These are phyloP conservation scores for Termitomyces sp. DNA, from an alignment of 768 basidiomycete genomes.

Conservation along the genomic window DNA sequence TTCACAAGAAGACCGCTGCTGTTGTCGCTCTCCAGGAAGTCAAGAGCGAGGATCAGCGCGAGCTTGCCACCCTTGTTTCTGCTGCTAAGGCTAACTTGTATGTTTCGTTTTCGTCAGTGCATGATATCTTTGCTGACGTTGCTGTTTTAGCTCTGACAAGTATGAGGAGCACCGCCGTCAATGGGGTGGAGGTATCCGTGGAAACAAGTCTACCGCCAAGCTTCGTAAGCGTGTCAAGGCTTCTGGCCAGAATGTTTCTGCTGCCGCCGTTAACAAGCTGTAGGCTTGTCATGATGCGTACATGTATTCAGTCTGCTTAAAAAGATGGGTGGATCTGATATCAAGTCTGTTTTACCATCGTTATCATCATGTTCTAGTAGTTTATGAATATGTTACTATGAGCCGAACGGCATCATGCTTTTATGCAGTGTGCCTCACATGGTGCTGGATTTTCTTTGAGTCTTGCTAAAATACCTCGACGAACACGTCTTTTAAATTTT, in stretches of 20 bases:
- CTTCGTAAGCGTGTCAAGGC: conserved; percentile 93
- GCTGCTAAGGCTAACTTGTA: conserved; percentile 98
- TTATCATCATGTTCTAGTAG: conserved; percentile 9
- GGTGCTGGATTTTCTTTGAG: conserved; percentile 1
- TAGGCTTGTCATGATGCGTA: conserved; percentile 31
- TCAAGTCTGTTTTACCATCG: conserved; percentile 1
- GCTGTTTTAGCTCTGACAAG: conserved; percentile 71
- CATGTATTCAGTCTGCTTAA: conserved; percentile 3
- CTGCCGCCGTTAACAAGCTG: conserved; percentile 58
- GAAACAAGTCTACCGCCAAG: conserved; percentile 92
- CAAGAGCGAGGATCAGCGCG: conserved; percentile 88
- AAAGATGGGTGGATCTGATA: conserved; percentile 9
- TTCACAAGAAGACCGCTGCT: conserved; percentile 97
- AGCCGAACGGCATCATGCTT: conserved; percentile 10
- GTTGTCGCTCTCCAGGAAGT: conserved; percentile 92
- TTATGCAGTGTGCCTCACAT: conserved; percentile 15
- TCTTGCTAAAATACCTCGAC: background rate
- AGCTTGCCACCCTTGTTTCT: conserved; percentile 86
- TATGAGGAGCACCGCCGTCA: conserved; percentile 86
- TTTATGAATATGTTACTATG: conserved; percentile 12
- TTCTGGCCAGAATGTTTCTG: conserved; percentile 59
- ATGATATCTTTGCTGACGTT: background rate
- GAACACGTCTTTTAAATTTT: no score
- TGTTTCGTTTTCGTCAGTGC: conserved; percentile 24
- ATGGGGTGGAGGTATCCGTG: conserved; percentile 96